Percentiles rank a stretch among this genome's conserved stretches.
Conservation (phyloP, 1,284 basidiomycete genomes). For the Coniophora puteana region DNA sequence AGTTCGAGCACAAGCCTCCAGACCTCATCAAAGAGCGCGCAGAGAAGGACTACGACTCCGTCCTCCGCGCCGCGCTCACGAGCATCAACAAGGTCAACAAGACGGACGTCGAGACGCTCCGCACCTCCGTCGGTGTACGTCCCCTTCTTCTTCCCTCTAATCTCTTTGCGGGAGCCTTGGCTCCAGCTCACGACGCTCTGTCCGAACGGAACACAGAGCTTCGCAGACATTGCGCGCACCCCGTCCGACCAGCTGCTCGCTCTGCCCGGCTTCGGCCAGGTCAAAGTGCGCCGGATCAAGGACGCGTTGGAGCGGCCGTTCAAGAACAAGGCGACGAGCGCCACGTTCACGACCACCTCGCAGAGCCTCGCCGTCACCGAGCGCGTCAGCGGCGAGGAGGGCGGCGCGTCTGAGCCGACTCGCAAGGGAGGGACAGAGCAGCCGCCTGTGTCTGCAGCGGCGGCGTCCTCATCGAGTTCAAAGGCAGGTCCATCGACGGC, state of each 20-base stretch:
- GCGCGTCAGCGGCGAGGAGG: not conserved
- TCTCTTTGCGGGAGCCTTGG: not conserved
- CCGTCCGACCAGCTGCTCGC: slow-evolving; percentile 73
- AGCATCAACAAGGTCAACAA: slow-evolving; percentile 94
- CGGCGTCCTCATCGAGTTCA: slow-evolving; percentile 11
- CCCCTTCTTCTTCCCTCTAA: not conserved
- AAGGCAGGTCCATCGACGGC: slow-evolving; percentile 10
- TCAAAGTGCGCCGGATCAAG: slow-evolving; percentile 85
- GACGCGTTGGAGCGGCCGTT: slow-evolving; percentile 80
- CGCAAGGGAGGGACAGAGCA: slow-evolving; percentile 6
- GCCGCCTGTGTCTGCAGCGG: slow-evolving; percentile 5
- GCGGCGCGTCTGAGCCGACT: not conserved
- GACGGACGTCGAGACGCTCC: slow-evolving; percentile 92
- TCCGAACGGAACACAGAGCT: slow-evolving; percentile 75
- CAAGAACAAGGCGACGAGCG: slow-evolving; percentile 56
- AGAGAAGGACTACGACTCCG: slow-evolving; percentile 83
- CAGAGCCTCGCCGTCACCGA: slow-evolving; percentile 19
- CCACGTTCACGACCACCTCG: slow-evolving; percentile 33
- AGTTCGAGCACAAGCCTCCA: slow-evolving; percentile 91
- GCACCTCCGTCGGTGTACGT: slow-evolving; percentile 89
- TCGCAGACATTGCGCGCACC: slow-evolving; percentile 74
- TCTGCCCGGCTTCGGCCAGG: slow-evolving; percentile 92
- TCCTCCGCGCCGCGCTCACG: slow-evolving; percentile 85
- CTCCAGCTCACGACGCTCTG: slow-evolving; percentile 1
- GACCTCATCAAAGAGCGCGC: slow-evolving; percentile 92